Evolutionary conservation across 371 early-diverging fungal species (phyloP), one percentile per base, ranked within the genome.

Genomic region (Funneliformis caledonium): DNA sequence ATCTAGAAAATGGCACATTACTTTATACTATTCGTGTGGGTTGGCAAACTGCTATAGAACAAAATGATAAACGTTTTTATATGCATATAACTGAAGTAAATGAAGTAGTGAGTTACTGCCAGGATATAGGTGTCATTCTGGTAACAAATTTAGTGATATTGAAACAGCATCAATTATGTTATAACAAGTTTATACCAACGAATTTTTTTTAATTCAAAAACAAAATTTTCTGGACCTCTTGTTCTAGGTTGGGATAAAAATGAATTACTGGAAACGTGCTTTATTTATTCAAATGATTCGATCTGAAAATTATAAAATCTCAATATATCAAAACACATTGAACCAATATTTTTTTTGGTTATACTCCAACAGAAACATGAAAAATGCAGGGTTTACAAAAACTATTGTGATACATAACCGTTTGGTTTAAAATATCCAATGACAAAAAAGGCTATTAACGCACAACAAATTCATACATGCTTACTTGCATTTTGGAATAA

Each of bases 261-360:
- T 11, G 33, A 67, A 67, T 67, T 67, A 11, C 12, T 67, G 14
- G 48, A 72, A 72, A 48, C 8, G 50, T 26, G 50, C 52, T 10
- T 48, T 72, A 72, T 72, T 72, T 50, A 31, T 72, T 37, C 72
- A 72, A 72, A n/a, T 2, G 50, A 50, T 72, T 26, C 26, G 50
- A 72, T 4, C 11, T n/a, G 12, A 72, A n/a, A 45, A 72, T 45
- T 72, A 9, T 48, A 45, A 72, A 50, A 48, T 72, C 26, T 10
- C 31, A 72, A 72, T 72, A 52, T 72, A 37, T 42, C 19, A 42
- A 67, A 67, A 67, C 4, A 67, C 14, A 22, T 12, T 26, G 22
- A 62, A 0, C 62, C 62, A 62, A 62, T 26, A 31, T 62, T 31
- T 62, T 62, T 31, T 31, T 62, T 62, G 67, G 43, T 42, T 31